Evolutionary conservation across 768 basidiomycete species (phyloP).

Genomic region (Mycena chlorophos): DNA sequence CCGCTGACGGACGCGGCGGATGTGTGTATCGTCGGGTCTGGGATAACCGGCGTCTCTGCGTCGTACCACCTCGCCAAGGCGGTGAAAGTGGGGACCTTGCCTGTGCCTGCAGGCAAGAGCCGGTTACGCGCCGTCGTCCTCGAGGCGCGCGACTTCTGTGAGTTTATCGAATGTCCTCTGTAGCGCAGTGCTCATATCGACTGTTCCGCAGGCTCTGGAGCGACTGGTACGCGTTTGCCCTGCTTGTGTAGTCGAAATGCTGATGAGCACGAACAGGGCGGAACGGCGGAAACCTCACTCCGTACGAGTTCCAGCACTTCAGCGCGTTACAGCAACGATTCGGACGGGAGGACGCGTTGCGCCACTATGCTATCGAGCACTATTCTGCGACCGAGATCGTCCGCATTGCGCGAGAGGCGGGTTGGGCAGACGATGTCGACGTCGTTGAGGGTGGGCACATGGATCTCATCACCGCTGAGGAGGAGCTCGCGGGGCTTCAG

Average conservation of each 20-base stretch:
- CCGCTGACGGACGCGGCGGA: constrained; percentile 61
- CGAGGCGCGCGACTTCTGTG: constrained; percentile 87
- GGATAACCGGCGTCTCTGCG: constrained; percentile 73
- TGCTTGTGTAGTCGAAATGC: not conserved
- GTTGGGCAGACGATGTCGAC: constrained; percentile 17
- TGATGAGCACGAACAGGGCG: constrained; percentile 3
- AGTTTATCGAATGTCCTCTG: constrained; percentile 31
- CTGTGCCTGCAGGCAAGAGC: constrained; percentile 7
- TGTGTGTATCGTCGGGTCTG: constrained; percentile 77
- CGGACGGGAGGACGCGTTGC: constrained; percentile 5
- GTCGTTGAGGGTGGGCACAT: constrained; percentile 20
- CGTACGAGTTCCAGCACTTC: constrained; percentile 8
- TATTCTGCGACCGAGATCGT: constrained; percentile 18
- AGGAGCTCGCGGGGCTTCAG: not conserved
- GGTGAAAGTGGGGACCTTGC: constrained; percentile 15
- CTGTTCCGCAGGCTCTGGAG: constrained; percentile 58
- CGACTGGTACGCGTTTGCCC: constrained; percentile 62
- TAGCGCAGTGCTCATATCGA: not conserved
- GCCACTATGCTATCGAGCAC: constrained; percentile 12
- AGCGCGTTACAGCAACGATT: not conserved
- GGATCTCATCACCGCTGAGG: constrained; percentile 7
- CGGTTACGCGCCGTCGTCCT: constrained; percentile 59
- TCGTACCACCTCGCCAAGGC: constrained; percentile 67
- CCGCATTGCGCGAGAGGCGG: constrained; percentile 8
- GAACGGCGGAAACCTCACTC: constrained; percentile 20